A percentile compares a stretch with the other conserved stretches of the same genome.
Conservation (phyloP, 2,329 filamentous ascomycete species). For the Graphiopsis chlorocephala region DNA sequence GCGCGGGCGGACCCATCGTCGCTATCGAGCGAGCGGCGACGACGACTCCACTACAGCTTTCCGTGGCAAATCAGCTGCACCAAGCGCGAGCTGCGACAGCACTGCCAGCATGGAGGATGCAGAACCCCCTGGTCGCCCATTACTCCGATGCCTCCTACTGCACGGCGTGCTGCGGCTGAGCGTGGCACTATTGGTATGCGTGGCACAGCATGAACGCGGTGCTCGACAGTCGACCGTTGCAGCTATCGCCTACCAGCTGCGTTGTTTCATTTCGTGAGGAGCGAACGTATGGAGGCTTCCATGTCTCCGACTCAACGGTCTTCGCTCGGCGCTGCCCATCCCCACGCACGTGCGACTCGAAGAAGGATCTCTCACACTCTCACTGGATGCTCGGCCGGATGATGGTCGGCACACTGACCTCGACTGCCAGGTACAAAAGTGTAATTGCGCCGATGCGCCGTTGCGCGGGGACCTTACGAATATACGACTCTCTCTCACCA, state of each 20-base stretch:
- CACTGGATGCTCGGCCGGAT: not conserved
- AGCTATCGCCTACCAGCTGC: not conserved
- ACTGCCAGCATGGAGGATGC: not conserved
- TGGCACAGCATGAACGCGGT: not conserved
- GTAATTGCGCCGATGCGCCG: not conserved
- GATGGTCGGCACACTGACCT: not conserved
- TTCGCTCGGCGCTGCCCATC: not conserved
- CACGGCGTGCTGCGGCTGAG: not conserved
- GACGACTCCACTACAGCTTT: not conserved
- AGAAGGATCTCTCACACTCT: not conserved
- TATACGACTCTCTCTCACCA: not conserved
- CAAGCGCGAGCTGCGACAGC: not conserved
- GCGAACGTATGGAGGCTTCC: not conserved
- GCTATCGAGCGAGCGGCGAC: not conserved
- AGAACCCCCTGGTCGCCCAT: not conserved
- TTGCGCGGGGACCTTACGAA: not conserved
- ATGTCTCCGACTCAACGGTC: not conserved
- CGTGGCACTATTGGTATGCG: not conserved
- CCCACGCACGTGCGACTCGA: conserved; percentile 5
- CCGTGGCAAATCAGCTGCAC: not conserved
- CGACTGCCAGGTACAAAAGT: conserved; percentile 7
- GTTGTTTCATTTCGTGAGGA: not conserved
- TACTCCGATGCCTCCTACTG: not conserved
- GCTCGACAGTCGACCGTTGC: not conserved
- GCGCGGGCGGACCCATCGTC: not conserved